These are phyloP conservation scores for Solanum paucissectum DNA, from an alignment of 257 asterid species.

Conservation along the genomic window DNA sequence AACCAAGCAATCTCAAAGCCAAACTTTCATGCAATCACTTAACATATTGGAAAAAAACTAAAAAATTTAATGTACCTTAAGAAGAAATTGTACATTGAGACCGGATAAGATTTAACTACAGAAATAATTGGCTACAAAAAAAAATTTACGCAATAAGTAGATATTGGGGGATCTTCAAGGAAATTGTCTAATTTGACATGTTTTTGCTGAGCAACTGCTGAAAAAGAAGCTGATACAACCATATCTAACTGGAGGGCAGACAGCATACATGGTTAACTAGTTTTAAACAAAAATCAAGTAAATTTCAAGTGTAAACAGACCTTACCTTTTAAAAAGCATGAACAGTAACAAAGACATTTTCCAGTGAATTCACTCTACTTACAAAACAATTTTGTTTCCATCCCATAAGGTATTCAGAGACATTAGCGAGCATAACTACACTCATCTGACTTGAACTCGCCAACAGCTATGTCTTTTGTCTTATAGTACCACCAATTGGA, in stretches of 20 bases:
- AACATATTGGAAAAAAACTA: not conserved
- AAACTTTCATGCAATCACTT: not conserved
- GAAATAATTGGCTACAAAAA: not conserved
- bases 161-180: slow-evolving; percentile 71
- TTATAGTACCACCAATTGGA: not conserved
- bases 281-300: not conserved
- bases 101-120: not conserved
- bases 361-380: not conserved
- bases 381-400: not conserved
- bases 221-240: slow-evolving; percentile 55
- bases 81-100: not conserved
- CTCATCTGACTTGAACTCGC: not conserved
- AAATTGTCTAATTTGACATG: slow-evolving; percentile 52
- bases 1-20: not conserved
- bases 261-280: not conserved
- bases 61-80: not conserved
- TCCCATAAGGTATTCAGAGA: not conserved
- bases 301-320: not conserved
- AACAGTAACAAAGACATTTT: not conserved
- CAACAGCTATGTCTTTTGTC: not conserved
- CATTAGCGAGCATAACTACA: not conserved
- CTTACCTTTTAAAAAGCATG: not conserved
- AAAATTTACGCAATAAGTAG: slow-evolving; percentile 69
- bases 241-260: slow-evolving; percentile 24
- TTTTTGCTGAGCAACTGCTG: slow-evolving; percentile 38